phyloP scores from a whole-genome alignment of 306 rosid genomes.

The Dicorynia guianensis region DNA sequence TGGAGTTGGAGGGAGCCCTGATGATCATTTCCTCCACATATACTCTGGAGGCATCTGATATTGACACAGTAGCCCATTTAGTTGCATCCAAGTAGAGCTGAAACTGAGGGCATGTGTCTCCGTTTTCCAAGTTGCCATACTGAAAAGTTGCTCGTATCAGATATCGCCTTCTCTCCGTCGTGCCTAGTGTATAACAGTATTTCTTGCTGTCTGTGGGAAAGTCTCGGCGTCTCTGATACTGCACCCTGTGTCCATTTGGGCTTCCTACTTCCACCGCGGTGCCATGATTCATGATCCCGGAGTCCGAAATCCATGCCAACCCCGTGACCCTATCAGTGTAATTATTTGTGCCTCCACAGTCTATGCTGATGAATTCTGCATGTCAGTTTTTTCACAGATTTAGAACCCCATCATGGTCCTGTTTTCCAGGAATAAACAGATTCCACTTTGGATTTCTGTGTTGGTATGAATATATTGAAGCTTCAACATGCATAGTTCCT shows the following conservation, averaged over 20 bases:
- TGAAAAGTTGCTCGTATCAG: conserved; percentile 84
- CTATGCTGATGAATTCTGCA: conserved; percentile 89
- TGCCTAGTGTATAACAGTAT: conserved; percentile 73
- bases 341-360: conserved; percentile 80
- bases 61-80: conserved; percentile 85
- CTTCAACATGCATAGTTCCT: conserved; percentile 18
- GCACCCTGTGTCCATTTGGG: conserved; percentile 62
- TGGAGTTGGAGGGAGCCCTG: conserved; percentile 75
- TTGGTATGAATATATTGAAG: not conserved
- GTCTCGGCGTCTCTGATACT: conserved; percentile 70
- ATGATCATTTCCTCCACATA: conserved; percentile 87
- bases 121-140: conserved; percentile 73
- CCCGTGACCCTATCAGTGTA: conserved; percentile 76
- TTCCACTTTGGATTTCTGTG: not conserved
- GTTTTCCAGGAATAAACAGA: conserved; percentile 17
- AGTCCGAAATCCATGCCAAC: conserved; percentile 80
- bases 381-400: conserved; percentile 33
- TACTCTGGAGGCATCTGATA: conserved; percentile 73
- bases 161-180: conserved; percentile 81
- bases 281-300: conserved; percentile 62
- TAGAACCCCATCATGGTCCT: conserved; percentile 20
- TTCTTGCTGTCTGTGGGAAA: conserved; percentile 79
- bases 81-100: conserved; percentile 87
- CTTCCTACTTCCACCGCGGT: conserved; percentile 52
- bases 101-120: conserved; percentile 93